These are phyloP conservation scores for Geotrichum ghanense DNA, from an alignment of 805 yeast species.

Conservation along the genomic window DNA sequence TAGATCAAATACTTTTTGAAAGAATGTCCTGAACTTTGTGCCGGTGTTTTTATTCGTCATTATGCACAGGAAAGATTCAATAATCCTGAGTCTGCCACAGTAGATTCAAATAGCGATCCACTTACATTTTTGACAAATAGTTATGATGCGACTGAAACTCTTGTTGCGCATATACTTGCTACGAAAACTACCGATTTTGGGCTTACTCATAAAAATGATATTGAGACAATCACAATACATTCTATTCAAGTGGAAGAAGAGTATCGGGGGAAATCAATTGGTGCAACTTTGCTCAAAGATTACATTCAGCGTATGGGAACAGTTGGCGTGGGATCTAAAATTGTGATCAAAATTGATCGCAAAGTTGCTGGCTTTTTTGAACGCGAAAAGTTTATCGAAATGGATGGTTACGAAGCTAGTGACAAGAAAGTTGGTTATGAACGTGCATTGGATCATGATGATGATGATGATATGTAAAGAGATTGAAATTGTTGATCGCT, in stretches of 20 bases:
- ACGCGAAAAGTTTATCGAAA: slow-evolving; percentile 65
- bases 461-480: slow-evolving; percentile 32
- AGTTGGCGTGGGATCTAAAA: neutral
- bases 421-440: slow-evolving; percentile 41
- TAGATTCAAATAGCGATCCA: slow-evolving; percentile 27
- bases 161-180: slow-evolving; percentile 68
- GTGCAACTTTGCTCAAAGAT: slow-evolving; percentile 73
- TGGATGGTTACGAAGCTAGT: slow-evolving; percentile 45
- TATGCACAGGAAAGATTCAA: slow-evolving; percentile 32
- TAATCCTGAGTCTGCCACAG: slow-evolving; percentile 21
- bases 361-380: slow-evolving; percentile 65
- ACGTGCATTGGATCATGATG: slow-evolving; percentile 41
- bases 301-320: slow-evolving; percentile 82
- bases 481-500: too few species aligned
- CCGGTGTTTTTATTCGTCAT: slow-evolving; percentile 75
- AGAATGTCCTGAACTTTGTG: slow-evolving; percentile 80
- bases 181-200: slow-evolving; percentile 45
- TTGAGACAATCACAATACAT: slow-evolving; percentile 69
- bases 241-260: slow-evolving; percentile 67
- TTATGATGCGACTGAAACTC: slow-evolving; percentile 5
- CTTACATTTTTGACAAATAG: slow-evolving; percentile 4
- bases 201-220: slow-evolving; percentile 55
- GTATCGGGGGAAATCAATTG: slow-evolving; percentile 73
- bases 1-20: slow-evolving; percentile 56
- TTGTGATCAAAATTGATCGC: slow-evolving; percentile 54